phyloP scores from a whole-genome alignment of 176 grass and related monocot species.

The Triticum turgidum region DNA sequence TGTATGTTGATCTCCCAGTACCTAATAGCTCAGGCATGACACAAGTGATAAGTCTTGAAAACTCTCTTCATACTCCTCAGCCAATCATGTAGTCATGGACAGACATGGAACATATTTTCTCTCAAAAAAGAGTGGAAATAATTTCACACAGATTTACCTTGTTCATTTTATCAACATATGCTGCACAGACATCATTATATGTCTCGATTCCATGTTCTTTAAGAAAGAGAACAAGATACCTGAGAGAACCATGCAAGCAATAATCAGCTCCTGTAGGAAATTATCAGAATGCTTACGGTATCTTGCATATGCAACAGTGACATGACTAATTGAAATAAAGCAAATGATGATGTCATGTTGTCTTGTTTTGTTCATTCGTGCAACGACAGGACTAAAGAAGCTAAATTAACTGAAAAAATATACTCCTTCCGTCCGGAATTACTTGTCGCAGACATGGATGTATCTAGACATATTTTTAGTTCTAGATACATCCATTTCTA shows the following conservation, averaged over 20 bases:
- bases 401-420: background rate
- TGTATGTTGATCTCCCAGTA: background rate
- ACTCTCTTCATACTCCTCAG: background rate
- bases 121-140: slow-evolving; percentile 9
- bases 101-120: background rate
- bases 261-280: slow-evolving; percentile 13
- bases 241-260: slow-evolving; percentile 42
- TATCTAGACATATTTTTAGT: too few relatives aligned
- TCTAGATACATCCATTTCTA: too few relatives aligned
- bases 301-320: slow-evolving; percentile 1
- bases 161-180: slow-evolving; percentile 81
- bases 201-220: slow-evolving; percentile 73
- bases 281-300: slow-evolving; percentile 9
- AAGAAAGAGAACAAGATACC: slow-evolving; percentile 76
- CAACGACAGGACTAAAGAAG: background rate
- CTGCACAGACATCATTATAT: slow-evolving; percentile 55
- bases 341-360: background rate
- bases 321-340: background rate
- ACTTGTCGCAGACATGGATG: too few relatives aligned
- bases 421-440: too few relatives aligned
- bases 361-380: background rate
- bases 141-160: slow-evolving; percentile 50
- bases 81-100: slow-evolving; percentile 8
- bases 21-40: background rate
- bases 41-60: slow-evolving; percentile 20